A percentile compares a stretch with the other conserved stretches of the same genome.
phyloP scores from a whole-genome alignment of 805 yeast species.

The Scheffersomyces amazonensis region DNA sequence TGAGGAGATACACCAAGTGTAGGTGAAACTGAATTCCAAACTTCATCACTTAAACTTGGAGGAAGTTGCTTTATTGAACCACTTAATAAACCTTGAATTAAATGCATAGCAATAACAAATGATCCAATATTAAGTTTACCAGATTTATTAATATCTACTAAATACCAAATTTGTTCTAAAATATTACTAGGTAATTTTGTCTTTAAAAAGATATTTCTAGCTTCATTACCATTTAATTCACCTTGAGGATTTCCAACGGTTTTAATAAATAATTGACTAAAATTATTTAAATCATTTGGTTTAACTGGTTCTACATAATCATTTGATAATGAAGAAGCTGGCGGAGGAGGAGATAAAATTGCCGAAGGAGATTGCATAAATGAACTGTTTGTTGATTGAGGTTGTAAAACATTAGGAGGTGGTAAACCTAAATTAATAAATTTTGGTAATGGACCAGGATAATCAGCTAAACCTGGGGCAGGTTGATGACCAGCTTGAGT shows the following conservation, averaged over 20 bases:
- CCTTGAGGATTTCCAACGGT: slow-evolving; percentile 55
- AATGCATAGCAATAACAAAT: slow-evolving; percentile 91
- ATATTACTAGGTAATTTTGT: slow-evolving; percentile 78
- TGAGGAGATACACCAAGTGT: not conserved
- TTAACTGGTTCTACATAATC: slow-evolving; percentile 50
- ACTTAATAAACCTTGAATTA: slow-evolving; percentile 77
- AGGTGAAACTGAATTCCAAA: slow-evolving; percentile 34
- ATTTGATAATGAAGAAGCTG: slow-evolving; percentile 26
- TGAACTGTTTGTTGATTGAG: slow-evolving; percentile 37
- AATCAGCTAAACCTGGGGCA: slow-evolving; percentile 48
- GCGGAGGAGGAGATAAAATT: slow-evolving; percentile 17
- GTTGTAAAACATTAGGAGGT: slow-evolving; percentile 17
- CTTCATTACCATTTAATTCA: slow-evolving; percentile 70
- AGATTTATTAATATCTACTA: slow-evolving; percentile 72
- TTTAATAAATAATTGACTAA: slow-evolving; percentile 70
- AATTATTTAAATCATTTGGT: slow-evolving; percentile 57
- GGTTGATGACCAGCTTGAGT: slow-evolving; percentile 70
- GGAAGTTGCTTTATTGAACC: slow-evolving; percentile 61
- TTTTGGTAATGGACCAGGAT: slow-evolving; percentile 63
- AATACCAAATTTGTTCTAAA: slow-evolving; percentile 84
- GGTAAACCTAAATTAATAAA: slow-evolving; percentile 40
- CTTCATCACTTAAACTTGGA: slow-evolving; percentile 36
- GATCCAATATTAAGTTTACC: slow-evolving; percentile 75
- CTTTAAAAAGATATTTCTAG: slow-evolving; percentile 82
- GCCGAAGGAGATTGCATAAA: slow-evolving; percentile 36